phyloP scores from a whole-genome alignment of 2,329 filamentous ascomycete species.

The Fonsecaea monophora region DNA sequence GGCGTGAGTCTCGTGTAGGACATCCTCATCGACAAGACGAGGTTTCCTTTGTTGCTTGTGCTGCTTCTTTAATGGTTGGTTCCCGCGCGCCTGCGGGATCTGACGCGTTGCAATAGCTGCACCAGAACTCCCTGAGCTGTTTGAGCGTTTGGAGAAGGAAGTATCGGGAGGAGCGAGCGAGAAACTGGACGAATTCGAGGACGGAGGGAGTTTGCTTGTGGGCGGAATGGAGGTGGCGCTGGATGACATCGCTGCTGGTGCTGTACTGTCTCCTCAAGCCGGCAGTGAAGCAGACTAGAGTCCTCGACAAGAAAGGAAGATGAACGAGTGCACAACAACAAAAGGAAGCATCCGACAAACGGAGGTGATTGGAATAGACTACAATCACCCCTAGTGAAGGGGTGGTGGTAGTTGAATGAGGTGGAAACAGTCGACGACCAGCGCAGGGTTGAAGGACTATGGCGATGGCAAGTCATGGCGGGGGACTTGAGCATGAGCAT shows the following conservation, averaged over 20 bases:
- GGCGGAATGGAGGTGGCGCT: conserved; percentile 34
- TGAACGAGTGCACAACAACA: neutral
- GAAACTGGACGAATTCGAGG: conserved; percentile 33
- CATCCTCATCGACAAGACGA: conserved; percentile 79
- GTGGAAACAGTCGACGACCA: conserved; percentile 8
- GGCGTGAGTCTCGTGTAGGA: conserved; percentile 76
- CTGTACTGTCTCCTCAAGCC: conserved; percentile 34
- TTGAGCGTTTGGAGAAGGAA: conserved; percentile 46
- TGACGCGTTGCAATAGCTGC: conserved; percentile 48
- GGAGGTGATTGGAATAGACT: conserved; percentile 11
- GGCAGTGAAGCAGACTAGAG: conserved; percentile 34
- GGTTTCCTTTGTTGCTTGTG: conserved; percentile 83
- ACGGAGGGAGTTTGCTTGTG: conserved; percentile 33
- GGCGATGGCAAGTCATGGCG: conserved; percentile 17
- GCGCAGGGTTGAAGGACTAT: neutral
- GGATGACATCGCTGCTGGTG: conserved; percentile 37
- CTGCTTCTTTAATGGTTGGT: conserved; percentile 77
- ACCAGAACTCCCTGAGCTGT: conserved; percentile 50
- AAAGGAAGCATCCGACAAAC: neutral
- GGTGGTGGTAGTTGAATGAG: conserved; percentile 23
- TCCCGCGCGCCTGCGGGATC: conserved; percentile 64
- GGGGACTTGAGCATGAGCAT: conserved; percentile 7
- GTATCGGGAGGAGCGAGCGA: conserved; percentile 30
- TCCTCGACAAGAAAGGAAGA: conserved; percentile 31
- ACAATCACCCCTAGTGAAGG: conserved; percentile 36